Base-by-base conservation (phyloP, 306 rosid genomes). In the Prunus armeniaca region DNA sequence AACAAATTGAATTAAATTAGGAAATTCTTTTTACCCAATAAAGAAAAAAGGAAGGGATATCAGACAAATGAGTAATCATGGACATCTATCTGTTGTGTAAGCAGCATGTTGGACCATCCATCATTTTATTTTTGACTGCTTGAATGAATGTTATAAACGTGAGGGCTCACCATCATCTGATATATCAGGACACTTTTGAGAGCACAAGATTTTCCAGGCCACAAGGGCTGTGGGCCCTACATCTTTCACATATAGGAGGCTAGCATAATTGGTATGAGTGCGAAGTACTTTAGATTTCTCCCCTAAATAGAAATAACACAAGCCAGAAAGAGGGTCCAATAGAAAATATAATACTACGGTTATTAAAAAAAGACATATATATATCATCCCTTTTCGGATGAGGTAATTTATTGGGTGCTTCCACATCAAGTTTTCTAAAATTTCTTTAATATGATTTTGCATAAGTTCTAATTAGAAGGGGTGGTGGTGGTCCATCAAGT, bases 401-500 rank as follows among this genome's bases (percentile, higher is more conserved):
- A 43, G 28, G 65, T 73, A 73, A 75, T 70, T 68, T 60, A 72
- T 68, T 83, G 88, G 76, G 76, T 83, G 88, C 89, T 92, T 90
- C 81, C 71, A 45, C 73, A 61, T 78, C 81, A 90, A 87, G 91
- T 80, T 73, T 82, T 66, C 22, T 75, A 55, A 43, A 68, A 77
- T 74, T 34, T 60, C 63, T 69, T 22, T 2, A 25, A 61, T 64
- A 72, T 63, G 74, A 79, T 58, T 73, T 78, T 76, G 62, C 30
- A 63, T 74, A 81, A 73, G 74, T 82, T 80, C 15, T 71, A 73
- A 86, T 81, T 83, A 90, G 77, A 82, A 86, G 89, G 87, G 87
- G 80, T 78, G 91, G 96, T 84, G 95, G 94, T 84, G 98, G 92
- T 88, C 98, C 97, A 91, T 91, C 91, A 84, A 85, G 91, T 88